Evolutionary conservation across 768 basidiomycete genomes (phyloP).

Genomic region (Royoungia palumana): DNA sequence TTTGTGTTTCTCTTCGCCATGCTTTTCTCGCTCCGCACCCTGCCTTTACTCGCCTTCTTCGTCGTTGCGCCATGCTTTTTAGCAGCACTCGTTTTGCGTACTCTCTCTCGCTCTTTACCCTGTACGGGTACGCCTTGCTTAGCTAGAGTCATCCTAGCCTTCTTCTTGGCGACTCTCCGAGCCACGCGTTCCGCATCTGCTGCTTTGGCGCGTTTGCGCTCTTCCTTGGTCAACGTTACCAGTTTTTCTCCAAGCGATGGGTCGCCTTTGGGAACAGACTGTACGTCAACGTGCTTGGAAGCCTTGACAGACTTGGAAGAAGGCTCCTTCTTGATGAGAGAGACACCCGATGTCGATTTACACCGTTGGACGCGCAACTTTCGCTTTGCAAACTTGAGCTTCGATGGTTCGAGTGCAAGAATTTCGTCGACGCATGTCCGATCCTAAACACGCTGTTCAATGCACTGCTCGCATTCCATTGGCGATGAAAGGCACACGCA

Average conservation of each 20-base stretch:
- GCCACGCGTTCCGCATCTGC: conserved; percentile 77
- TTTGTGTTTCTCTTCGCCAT: conserved; percentile 54
- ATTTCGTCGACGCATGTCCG: conserved; percentile 90
- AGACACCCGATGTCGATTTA: conserved; percentile 59
- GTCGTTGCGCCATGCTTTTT: conserved; percentile 20
- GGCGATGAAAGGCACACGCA: conserved; percentile 27
- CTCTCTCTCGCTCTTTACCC: conserved; percentile 46
- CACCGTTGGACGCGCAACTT: conserved; percentile 89
- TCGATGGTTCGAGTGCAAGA: conserved; percentile 69
- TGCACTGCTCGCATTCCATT: not conserved
- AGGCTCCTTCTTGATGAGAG: conserved; percentile 16
- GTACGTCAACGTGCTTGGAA: conserved; percentile 7
- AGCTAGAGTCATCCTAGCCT: conserved; percentile 55
- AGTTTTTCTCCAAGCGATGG: conserved; percentile 78
- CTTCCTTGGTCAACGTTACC: conserved; percentile 75
- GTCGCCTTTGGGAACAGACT: conserved; percentile 66
- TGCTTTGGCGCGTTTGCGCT: conserved; percentile 80
- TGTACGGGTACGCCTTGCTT: conserved; percentile 36
- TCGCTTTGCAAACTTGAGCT: conserved; percentile 90
- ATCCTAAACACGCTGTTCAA: conserved; percentile 50
- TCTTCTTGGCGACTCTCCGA: conserved; percentile 88
- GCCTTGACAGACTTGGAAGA: conserved; percentile 2
- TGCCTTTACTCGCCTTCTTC: conserved; percentile 37
- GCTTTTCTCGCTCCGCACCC: conserved; percentile 54
- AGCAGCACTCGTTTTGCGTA: conserved; percentile 37